Evolutionary conservation across 441 rosid species (phyloP).

Genomic region (Raphanus hybrid): DNA sequence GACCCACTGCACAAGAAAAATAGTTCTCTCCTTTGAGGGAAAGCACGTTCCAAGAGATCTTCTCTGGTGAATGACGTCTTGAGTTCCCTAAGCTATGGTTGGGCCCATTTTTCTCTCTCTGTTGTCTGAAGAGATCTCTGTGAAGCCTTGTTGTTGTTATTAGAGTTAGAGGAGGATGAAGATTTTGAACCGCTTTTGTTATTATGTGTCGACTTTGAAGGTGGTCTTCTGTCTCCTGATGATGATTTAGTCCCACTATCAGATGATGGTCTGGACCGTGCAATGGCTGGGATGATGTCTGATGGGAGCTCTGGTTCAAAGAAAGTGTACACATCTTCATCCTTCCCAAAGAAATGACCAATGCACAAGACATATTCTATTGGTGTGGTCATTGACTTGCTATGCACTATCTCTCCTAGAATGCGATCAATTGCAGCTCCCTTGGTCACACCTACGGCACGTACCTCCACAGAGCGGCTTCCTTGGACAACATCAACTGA

Average conservation of each 20-base stretch:
- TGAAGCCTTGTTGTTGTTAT: slow-evolving; percentile 27
- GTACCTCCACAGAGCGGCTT: slow-evolving; percentile 94
- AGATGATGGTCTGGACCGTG: slow-evolving; percentile 60
- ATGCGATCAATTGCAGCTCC: slow-evolving; percentile 99
- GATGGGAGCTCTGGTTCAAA: slow-evolving; percentile 94
- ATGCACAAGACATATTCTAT: slow-evolving; percentile 93
- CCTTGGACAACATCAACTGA: slow-evolving; percentile 99
- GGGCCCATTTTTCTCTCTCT: slow-evolving; percentile 52
- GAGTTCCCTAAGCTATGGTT: slow-evolving; percentile 55
- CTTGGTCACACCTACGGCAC: slow-evolving; percentile 99
- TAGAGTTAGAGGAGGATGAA: slow-evolving; percentile 49
- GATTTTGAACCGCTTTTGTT: slow-evolving; percentile 68
- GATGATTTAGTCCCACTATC: slow-evolving; percentile 54
- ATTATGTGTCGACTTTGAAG: slow-evolving; percentile 55
- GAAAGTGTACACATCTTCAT: slow-evolving; percentile 94
- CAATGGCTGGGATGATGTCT: slow-evolving; percentile 52
- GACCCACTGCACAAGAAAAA: slow-evolving; percentile 97
- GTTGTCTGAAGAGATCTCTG: slow-evolving; percentile 53
- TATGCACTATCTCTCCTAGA: slow-evolving; percentile 93
- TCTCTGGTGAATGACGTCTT: slow-evolving; percentile 61
- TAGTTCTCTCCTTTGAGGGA: slow-evolving; percentile 96
- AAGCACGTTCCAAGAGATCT: slow-evolving; percentile 92
- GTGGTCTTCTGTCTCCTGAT: slow-evolving; percentile 62
- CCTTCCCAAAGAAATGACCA: slow-evolving; percentile 98
- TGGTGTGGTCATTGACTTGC: slow-evolving; percentile 86